Evolutionary conservation across 139 green algal species (phyloP), one percentile per base, ranked within the genome.

Genomic region (Zygnema circumcarinatum): DNA sequence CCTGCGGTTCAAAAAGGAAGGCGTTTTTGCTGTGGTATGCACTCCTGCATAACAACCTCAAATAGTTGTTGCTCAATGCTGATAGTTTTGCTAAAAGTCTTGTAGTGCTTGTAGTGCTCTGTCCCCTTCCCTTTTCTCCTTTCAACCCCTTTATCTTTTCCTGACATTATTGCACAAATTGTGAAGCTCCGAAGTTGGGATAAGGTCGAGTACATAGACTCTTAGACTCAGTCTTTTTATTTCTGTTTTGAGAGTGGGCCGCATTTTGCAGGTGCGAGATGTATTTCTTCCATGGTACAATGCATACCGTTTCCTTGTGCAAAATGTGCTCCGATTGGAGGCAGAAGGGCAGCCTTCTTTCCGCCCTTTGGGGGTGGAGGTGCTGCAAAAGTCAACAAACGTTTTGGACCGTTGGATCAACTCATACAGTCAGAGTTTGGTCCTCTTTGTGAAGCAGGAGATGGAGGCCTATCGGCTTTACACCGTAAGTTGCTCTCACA

Each of bases 201-300:
- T n/a, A n/a, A n/a, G n/a, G n/a, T n/a, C n/a, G n/a, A n/a, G n/a
- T n/a, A n/a, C n/a, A n/a, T n/a, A n/a, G n/a, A n/a, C 54, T 72
- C 54, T 72, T 72, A 33, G 25, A 72, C 54, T 72, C 54, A 25
- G 29, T 33, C 54, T 29, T 72, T 25, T 72, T 72, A 33, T 72
- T 29, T 72, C 54, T 33, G n/a, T 72, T 29, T 29, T 33, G 29
- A 29, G 29, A 72, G 54, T 25, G 54, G 54, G 25, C 54, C 54
- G 54, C 54, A 72, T 0, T 83, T 32, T 83, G 35, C 76, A 54
- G 85, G 79, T 99, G 33, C 98, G 97, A 90, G 95, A 98, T 87
- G 95, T 99, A 22, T 98, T 99, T 89, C 93, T 99, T 90, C 97
- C 97, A 16, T 99, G 97, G 97, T 99, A 99, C 94, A 99, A 99